Evolutionary conservation across 768 basidiomycete genomes (phyloP).

Genomic region (Neoboletus subvelutipes): DNA sequence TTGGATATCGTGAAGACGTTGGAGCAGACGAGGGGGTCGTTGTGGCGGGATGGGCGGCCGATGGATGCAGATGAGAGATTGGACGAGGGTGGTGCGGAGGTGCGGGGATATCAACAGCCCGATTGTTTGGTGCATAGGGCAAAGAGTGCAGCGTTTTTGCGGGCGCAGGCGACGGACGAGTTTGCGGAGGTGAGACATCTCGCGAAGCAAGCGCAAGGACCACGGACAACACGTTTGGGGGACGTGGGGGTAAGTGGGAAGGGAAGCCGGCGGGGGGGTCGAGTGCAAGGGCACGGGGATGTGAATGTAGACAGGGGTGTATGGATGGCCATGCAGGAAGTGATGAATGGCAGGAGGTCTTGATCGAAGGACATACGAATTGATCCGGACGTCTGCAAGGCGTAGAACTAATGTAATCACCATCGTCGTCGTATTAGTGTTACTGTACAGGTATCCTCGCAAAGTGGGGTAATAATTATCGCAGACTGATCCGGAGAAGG

Average conservation of each 20-base stretch:
- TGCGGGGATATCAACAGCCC: constrained; percentile 49
- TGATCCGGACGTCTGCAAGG: background rate
- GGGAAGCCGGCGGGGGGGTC: constrained; percentile 15
- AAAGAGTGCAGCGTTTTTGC: constrained; percentile 60
- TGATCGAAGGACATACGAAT: background rate
- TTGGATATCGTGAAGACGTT: constrained; percentile 69
- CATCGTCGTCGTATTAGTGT: background rate
- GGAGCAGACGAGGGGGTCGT: constrained; percentile 67
- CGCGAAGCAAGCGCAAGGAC: constrained; percentile 43
- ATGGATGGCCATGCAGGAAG: constrained; percentile 29
- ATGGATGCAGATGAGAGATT: constrained; percentile 39
- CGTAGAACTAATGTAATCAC: background rate
- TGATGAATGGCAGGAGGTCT: constrained; percentile 6
- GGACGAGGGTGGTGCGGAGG: constrained; percentile 23
- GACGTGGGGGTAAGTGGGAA: background rate
- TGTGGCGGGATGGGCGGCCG: constrained; percentile 56
- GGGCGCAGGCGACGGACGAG: constrained; percentile 74
- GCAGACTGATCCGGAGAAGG: background rate
- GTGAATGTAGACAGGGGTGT: constrained; percentile 12
- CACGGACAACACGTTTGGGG: background rate
- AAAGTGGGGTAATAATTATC: background rate
- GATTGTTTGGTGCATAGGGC: constrained; percentile 70
- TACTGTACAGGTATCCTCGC: background rate
- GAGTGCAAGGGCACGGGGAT: background rate
- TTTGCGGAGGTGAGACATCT: constrained; percentile 70